Evolutionary conservation across 495 filamentous ascomycete genomes (phyloP).

Genomic region (Apodospora peruviana): DNA sequence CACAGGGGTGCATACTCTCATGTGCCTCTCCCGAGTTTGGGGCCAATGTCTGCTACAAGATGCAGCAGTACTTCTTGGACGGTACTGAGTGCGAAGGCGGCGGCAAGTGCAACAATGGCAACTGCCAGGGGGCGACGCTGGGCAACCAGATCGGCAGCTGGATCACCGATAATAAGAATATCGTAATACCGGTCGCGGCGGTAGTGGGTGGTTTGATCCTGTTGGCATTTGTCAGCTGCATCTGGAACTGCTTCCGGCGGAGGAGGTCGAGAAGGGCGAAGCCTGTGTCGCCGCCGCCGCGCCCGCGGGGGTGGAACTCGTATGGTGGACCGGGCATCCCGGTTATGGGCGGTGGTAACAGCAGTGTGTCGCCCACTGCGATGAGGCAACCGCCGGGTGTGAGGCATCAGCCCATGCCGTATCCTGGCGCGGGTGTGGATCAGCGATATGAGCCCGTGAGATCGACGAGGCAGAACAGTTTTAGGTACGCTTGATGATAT

Average conservation of each 20-base stretch:
- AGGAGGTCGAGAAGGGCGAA: neutral
- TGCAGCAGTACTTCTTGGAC: slow-evolving; percentile 91
- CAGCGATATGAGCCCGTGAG: too few relatives aligned
- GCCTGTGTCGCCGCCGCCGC: neutral
- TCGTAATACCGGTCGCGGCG: slow-evolving; percentile 68
- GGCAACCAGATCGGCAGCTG: slow-evolving; percentile 58
- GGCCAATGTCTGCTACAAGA: slow-evolving; percentile 57
- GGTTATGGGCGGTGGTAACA: too few relatives aligned
- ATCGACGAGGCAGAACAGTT: neutral
- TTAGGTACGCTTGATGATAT: neutral
- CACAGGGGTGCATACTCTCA: slow-evolving; percentile 63
- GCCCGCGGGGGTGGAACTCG: neutral
- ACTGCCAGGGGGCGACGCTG: slow-evolving; percentile 59
- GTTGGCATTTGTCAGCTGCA: slow-evolving; percentile 55
- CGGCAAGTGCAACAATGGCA: slow-evolving; percentile 70
- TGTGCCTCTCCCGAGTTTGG: slow-evolving; percentile 71
- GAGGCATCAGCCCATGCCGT: too few relatives aligned
- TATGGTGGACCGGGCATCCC: too few relatives aligned
- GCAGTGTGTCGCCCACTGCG: too few relatives aligned
- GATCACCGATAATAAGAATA: slow-evolving; percentile 63
- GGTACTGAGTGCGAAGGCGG: slow-evolving; percentile 82
- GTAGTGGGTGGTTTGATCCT: slow-evolving; percentile 65
- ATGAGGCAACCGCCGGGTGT: too few relatives aligned
- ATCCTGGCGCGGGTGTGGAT: too few relatives aligned
- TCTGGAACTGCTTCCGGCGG: slow-evolving; percentile 48